Evolutionary conservation across 192 early-diverging fungal species (phyloP).

Genomic region (Umbelopsis sp.): DNA sequence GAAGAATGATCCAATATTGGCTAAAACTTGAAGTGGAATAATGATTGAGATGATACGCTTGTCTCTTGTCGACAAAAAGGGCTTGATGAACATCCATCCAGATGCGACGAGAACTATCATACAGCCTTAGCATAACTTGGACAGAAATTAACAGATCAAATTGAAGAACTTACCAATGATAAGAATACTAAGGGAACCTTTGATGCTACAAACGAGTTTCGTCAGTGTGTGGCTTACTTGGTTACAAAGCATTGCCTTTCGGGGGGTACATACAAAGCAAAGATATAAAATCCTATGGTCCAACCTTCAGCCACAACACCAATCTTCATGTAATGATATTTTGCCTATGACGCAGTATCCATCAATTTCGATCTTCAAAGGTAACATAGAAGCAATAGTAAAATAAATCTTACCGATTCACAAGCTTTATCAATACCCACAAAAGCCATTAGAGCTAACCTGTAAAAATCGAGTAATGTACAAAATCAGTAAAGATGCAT

Average conservation of each 20-base stretch:
- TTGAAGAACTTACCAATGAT: slow-evolving; percentile 40
- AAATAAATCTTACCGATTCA: slow-evolving; percentile 41
- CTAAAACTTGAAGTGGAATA: slow-evolving; percentile 53
- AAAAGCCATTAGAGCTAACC: slow-evolving; percentile 44
- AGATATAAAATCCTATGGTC: slow-evolving; percentile 58
- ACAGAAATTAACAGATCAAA: not conserved
- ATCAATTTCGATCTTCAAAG: no score
- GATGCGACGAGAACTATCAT: slow-evolving; percentile 46
- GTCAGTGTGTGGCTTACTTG: not conserved
- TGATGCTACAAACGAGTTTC: slow-evolving; percentile 34
- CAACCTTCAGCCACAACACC: slow-evolving; percentile 53
- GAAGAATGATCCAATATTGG: slow-evolving; percentile 51
- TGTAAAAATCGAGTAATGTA: slow-evolving; percentile 8
- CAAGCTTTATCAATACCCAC: slow-evolving; percentile 54
- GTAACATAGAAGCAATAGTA: no score
- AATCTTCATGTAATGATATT: slow-evolving; percentile 49
- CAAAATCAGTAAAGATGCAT: not conserved
- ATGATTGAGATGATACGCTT: slow-evolving; percentile 54
- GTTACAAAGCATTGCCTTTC: not conserved
- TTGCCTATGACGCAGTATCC: slow-evolving; percentile 27
- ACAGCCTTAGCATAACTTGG: not conserved
- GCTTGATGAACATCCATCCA: slow-evolving; percentile 63
- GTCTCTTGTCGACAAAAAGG: slow-evolving; percentile 53
- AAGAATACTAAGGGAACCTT: slow-evolving; percentile 52
- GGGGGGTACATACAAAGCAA: slow-evolving; percentile 45